Evolutionary conservation across 2,329 filamentous ascomycete genomes (phyloP).

Genomic region (Pyrenochaeta sp.): DNA sequence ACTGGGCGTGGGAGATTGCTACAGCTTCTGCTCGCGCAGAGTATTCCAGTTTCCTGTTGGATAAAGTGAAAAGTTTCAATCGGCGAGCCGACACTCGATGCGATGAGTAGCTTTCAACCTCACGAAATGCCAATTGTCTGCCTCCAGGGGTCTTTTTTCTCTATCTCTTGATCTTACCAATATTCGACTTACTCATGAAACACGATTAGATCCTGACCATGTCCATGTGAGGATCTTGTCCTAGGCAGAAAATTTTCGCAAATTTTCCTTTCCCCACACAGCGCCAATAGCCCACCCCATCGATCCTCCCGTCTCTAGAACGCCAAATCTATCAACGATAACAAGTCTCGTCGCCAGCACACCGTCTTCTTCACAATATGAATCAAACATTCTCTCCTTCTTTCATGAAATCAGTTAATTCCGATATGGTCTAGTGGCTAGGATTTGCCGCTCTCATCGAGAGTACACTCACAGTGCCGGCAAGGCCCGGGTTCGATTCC

Average conservation of each 20-base stretch:
- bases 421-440: conserved; percentile 26
- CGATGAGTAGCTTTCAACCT: too few species aligned
- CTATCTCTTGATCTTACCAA: too few species aligned
- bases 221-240: not conserved
- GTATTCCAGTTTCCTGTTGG: too few species aligned
- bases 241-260: not conserved
- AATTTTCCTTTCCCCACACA: not conserved
- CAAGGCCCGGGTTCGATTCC: conserved; percentile 26
- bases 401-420: conserved; percentile 8
- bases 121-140: too few species aligned
- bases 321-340: not conserved
- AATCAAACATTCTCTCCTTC: not conserved
- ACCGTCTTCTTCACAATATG: not conserved
- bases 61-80: too few species aligned
- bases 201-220: not conserved
- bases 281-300: not conserved
- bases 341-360: not conserved
- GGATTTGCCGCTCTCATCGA: conserved; percentile 25
- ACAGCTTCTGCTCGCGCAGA: not conserved
- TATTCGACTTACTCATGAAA: not conserved
- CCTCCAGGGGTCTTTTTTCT: too few species aligned
- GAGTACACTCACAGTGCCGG: conserved; percentile 19
- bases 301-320: not conserved
- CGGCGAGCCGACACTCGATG: too few species aligned
- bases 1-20: not conserved